These are phyloP conservation scores for Amauroascus niger DNA, from an alignment of 2,329 filamentous ascomycete species.

Conservation along the genomic window DNA sequence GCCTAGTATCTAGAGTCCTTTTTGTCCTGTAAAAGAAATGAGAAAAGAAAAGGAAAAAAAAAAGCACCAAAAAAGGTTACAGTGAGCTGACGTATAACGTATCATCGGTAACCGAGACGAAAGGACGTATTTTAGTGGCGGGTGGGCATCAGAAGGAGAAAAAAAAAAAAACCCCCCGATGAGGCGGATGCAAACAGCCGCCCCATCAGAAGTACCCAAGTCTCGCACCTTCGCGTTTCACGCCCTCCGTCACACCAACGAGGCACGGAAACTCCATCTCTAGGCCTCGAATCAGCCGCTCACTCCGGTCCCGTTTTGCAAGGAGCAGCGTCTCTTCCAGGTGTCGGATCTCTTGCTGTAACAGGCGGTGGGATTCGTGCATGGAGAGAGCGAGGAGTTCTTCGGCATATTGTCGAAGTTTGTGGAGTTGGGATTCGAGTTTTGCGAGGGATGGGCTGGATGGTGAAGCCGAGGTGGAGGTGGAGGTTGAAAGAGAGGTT, in stretches of 20 bases:
- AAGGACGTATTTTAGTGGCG: neutral
- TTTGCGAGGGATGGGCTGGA: conserved; percentile 9
- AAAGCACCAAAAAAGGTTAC: neutral
- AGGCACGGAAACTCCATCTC: conserved; percentile 16
- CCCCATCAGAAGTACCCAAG: conserved; percentile 15
- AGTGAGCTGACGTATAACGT: neutral
- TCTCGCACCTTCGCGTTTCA: conserved; percentile 15
- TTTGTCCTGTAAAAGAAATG: neutral
- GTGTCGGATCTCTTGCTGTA: conserved; percentile 19
- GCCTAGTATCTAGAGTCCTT: neutral
- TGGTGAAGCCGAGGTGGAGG: conserved; percentile 1
- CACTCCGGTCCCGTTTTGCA: conserved; percentile 15
- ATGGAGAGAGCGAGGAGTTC: conserved; percentile 22
- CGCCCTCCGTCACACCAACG: conserved; percentile 12
- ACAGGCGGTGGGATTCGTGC: conserved; percentile 21
- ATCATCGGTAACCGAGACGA: neutral
- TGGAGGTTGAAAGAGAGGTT: neutral
- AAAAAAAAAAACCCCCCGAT: neutral
- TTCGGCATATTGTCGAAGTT: conserved; percentile 21
- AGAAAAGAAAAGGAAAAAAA: neutral
- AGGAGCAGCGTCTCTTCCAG: conserved; percentile 16
- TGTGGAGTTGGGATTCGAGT: conserved; percentile 19
- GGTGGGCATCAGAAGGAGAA: neutral
- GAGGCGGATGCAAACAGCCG: no score
- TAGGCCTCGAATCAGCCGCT: conserved; percentile 13